These are phyloP conservation scores for Tulasnella calospora DNA, from an alignment of 768 basidiomycete species.

Conservation along the genomic window DNA sequence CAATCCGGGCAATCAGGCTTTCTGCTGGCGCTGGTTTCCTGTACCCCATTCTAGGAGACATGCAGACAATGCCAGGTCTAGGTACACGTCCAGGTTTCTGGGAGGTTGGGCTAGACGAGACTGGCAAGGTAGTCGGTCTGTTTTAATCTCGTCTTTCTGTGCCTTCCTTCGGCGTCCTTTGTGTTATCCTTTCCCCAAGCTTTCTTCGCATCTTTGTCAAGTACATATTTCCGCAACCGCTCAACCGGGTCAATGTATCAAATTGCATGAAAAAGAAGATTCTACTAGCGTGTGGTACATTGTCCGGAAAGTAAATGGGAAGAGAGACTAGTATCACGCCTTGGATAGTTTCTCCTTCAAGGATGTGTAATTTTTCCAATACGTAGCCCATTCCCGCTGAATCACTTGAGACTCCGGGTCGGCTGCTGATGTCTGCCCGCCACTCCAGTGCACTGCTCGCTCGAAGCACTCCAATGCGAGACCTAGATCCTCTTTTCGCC, in stretches of 20 bases:
- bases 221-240: conserved; percentile 6
- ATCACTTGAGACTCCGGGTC: conserved; percentile 22
- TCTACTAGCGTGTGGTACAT: neutral
- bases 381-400: conserved; percentile 24
- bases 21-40: conserved; percentile 95
- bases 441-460: conserved; percentile 65
- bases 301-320: neutral
- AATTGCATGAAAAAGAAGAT: neutral
- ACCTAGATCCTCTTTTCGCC: conserved; percentile 32
- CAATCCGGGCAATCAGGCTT: conserved; percentile 79
- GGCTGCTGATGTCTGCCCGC: conserved; percentile 30
- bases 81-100: conserved; percentile 90
- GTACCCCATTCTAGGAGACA: conserved; percentile 91
- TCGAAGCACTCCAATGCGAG: conserved; percentile 59
- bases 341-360: conserved; percentile 16
- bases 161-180: neutral
- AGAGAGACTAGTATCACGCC: neutral
- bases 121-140: conserved; percentile 78
- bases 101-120: conserved; percentile 78
- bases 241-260: conserved; percentile 6
- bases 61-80: conserved; percentile 97
- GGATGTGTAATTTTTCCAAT: conserved; percentile 24
- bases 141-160: conserved; percentile 49
- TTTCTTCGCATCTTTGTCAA: neutral
- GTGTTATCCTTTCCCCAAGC: neutral